A percentile compares a stretch with the other conserved stretches of the same genome.
phyloP scores from a whole-genome alignment of 306 rosid species.

The Nissolia schottii region DNA sequence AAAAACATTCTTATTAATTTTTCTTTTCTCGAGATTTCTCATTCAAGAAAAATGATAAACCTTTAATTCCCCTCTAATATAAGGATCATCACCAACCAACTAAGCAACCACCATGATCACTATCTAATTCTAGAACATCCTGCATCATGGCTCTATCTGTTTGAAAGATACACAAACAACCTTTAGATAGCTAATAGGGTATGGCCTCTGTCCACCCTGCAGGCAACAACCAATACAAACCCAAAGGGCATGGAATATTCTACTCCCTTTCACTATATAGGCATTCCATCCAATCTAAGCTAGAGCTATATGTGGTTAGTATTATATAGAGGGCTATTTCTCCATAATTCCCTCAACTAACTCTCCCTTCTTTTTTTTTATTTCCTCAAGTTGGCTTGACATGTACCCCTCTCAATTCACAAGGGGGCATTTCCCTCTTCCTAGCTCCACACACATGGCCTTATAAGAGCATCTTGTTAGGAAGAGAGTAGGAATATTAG shows the following conservation, averaged over 20 bases:
- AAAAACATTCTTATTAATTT: no score
- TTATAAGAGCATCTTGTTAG: no score
- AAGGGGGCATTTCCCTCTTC: slow-evolving; percentile 24
- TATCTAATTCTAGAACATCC: background rate
- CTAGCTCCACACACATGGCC: slow-evolving; percentile 34
- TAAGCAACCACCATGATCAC: slow-evolving; percentile 17
- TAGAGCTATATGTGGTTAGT: no score
- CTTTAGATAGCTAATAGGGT: background rate
- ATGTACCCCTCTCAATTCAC: slow-evolving; percentile 29
- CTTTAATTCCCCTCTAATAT: background rate
- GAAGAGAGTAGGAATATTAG: no score
- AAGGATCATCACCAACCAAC: slow-evolving; percentile 2
- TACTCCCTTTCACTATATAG: background rate
- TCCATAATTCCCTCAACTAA: slow-evolving; percentile 25
- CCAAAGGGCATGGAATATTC: slow-evolving; percentile 23
- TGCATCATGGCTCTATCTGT: slow-evolving; percentile 40
- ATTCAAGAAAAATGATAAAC: background rate
- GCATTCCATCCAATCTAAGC: no score
- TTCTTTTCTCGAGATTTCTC: slow-evolving; percentile 9
- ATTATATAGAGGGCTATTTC: slow-evolving; percentile 6
- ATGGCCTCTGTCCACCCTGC: slow-evolving; percentile 43
- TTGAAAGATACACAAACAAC: background rate
- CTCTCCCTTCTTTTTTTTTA: background rate
- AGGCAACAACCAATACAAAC: slow-evolving; percentile 35
- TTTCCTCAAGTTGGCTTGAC: slow-evolving; percentile 31